Evolutionary conservation across 164 flowering plant species (phyloP), one percentile per base, ranked within the genome.

Genomic region (Pachysandra terminalis): DNA sequence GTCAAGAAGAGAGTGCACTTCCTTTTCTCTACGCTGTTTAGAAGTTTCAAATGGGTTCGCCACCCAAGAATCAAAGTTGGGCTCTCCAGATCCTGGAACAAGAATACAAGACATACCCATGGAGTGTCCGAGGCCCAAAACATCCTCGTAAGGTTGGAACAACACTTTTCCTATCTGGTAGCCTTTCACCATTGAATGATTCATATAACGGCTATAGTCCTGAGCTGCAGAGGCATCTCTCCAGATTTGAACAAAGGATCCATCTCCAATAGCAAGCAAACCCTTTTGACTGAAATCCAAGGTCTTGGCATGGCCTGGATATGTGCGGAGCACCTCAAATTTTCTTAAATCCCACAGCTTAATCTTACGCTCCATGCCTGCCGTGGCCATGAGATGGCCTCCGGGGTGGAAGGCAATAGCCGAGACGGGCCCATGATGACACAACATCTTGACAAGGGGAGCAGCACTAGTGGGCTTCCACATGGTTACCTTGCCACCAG

Each of bases 281-380:
- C 98, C 99, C 61, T 86, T 95, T 74, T 92, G 97, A 73, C 99
- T 92, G 73, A 95, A 95, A 28, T 88, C 82, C 81, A 95, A 67
- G 37, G 88, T 78, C 66, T 78, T 84, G 0, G 96, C 92, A 76
- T 82, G 82, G 54, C 84, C 81, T 0, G 79, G 70, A 21, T 86
- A 49, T 16, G 90, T 86, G 56, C 85, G 87, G 48, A 95, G 79
- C 56, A 74, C 86, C 79, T 89, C 90, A 59, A 78, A 87, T 70
- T 92, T 92, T 75, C 99, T 84, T 82, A 95, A 75, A 75, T 90
- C 99, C 99, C 98, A 95, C 28, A 95, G 71, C 74, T 90, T 95
- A 54, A 95, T 89, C 72, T 90, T 92, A 68, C 78, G 69, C 24
- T 92, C 98, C 80, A 77, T 78, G n/a, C 97, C 98, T 66, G 98